phyloP scores from a whole-genome alignment of 1,284 basidiomycete genomes.

The Lignosus rhinocerotis region DNA sequence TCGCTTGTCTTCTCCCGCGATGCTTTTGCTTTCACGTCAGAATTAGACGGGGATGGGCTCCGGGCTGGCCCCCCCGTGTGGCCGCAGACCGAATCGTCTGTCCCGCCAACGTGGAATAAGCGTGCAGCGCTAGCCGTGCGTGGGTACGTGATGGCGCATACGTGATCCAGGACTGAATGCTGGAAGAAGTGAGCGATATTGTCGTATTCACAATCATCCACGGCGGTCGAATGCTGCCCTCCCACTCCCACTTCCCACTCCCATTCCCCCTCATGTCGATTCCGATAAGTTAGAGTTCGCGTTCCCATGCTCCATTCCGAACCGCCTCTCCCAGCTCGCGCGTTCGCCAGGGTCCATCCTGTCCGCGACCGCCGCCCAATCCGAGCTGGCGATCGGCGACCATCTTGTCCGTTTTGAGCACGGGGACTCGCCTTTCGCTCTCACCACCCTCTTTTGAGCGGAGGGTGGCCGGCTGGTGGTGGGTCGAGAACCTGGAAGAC shows the following conservation, averaged over 20 bases:
- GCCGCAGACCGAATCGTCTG: slow-evolving; percentile 18
- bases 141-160: slow-evolving; percentile 32
- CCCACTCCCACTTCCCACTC: not conserved
- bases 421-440: slow-evolving; percentile 1
- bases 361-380: not conserved
- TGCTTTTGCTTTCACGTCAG: slow-evolving; percentile 31
- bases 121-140: slow-evolving; percentile 26
- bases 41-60: slow-evolving; percentile 1
- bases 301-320: not conserved
- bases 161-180: slow-evolving; percentile 13
- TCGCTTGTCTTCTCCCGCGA: slow-evolving; percentile 37
- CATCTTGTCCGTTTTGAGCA: not conserved
- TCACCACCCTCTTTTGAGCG: slow-evolving; percentile 2
- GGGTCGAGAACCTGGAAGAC: slow-evolving; percentile 3
- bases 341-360: not conserved
- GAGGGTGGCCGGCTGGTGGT: not conserved
- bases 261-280: not conserved
- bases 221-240: no score
- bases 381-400: not conserved
- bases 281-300: slow-evolving; percentile 7
- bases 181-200: slow-evolving; percentile 9
- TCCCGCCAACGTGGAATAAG: slow-evolving; percentile 32
- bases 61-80: not conserved
- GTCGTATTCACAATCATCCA: not conserved
- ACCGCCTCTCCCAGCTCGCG: not conserved